phyloP scores from a whole-genome alignment of 2,329 filamentous ascomycete genomes.

The Didymella pinodella region DNA sequence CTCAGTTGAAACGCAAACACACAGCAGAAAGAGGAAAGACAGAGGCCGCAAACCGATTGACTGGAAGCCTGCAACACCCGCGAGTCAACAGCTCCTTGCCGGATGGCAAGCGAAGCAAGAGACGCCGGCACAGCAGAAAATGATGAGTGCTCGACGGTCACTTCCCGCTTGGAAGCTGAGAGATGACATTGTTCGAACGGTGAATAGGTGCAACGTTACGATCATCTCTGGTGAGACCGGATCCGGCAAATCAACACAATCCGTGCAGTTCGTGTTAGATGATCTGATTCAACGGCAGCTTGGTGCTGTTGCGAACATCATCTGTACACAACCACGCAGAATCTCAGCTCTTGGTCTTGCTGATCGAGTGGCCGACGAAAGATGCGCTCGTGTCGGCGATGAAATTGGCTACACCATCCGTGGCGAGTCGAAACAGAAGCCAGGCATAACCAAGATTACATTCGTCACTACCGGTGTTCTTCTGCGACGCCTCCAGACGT shows the following conservation, averaged over 20 bases:
- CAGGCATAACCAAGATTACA: constrained; percentile 81
- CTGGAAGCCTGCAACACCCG: constrained; percentile 66
- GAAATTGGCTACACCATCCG: constrained; percentile 93
- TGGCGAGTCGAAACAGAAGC: constrained; percentile 80
- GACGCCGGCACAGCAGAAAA: constrained; percentile 71
- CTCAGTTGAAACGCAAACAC: constrained; percentile 31
- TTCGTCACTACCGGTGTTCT: constrained; percentile 97
- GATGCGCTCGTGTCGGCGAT: constrained; percentile 80
- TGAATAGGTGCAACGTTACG: constrained; percentile 82
- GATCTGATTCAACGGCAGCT: constrained; percentile 81
- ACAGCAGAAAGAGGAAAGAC: constrained; percentile 30
- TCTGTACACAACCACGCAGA: constrained; percentile 93
- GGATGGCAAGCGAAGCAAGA: constrained; percentile 75
- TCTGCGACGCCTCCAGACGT: constrained; percentile 87
- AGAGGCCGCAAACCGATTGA: constrained; percentile 63
- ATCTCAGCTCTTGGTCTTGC: constrained; percentile 94
- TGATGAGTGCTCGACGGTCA: constrained; percentile 74
- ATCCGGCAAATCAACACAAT: constrained; percentile 96
- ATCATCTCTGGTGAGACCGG: constrained; percentile 98
- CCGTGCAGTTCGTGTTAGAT: constrained; percentile 93
- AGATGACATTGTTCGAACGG: constrained; percentile 77
- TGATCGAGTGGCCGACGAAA: constrained; percentile 91
- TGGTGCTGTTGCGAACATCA: constrained; percentile 82
- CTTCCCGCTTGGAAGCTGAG: constrained; percentile 89
- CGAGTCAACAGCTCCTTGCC: constrained; percentile 65